Evolutionary conservation across 768 basidiomycete genomes (phyloP).

Genomic region (Amanita rubescens): DNA sequence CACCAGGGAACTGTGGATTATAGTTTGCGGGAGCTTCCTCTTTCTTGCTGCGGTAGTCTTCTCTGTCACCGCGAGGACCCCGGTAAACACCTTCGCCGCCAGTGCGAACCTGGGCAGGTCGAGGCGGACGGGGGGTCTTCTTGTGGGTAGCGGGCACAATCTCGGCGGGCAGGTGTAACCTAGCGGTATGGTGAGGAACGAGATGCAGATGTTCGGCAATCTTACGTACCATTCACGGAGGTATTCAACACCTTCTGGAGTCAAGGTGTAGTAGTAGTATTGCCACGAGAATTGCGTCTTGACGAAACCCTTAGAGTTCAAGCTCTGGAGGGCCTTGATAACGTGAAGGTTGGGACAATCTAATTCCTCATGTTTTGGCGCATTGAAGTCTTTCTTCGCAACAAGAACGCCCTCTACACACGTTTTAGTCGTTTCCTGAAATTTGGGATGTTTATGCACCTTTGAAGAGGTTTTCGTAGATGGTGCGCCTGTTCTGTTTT

Average conservation of each 20-base stretch:
- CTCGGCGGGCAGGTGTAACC: constrained; percentile 90
- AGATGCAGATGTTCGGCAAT: neutral
- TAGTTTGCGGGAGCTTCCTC: constrained; percentile 84
- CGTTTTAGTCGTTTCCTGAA: neutral
- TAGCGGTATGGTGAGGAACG: constrained; percentile 23
- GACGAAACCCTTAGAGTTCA: constrained; percentile 75
- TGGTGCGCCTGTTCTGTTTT: constrained; percentile 89
- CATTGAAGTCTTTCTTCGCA: constrained; percentile 99
- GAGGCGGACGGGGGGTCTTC: constrained; percentile 84
- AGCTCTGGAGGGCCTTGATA: constrained; percentile 64
- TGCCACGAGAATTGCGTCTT: constrained; percentile 99
- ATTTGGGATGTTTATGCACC: constrained; percentile 44
- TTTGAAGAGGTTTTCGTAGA: constrained; percentile 99
- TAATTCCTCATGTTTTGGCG: constrained; percentile 91
- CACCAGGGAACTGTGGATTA: constrained; percentile 82
- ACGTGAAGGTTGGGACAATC: constrained; percentile 65
- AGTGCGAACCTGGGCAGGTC: constrained; percentile 68
- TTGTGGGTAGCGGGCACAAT: constrained; percentile 98
- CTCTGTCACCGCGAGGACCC: constrained; percentile 81
- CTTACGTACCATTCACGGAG: constrained; percentile 77
- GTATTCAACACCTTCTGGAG: constrained; percentile 95
- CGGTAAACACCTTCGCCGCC: constrained; percentile 75
- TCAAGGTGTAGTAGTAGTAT: constrained; percentile 97
- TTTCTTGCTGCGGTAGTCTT: constrained; percentile 92
- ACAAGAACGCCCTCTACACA: constrained; percentile 90